A percentile compares a stretch with the other conserved stretches of the same genome.
phyloP scores from a whole-genome alignment of 768 basidiomycete species.

The Pleurotus citrinopileatus region DNA sequence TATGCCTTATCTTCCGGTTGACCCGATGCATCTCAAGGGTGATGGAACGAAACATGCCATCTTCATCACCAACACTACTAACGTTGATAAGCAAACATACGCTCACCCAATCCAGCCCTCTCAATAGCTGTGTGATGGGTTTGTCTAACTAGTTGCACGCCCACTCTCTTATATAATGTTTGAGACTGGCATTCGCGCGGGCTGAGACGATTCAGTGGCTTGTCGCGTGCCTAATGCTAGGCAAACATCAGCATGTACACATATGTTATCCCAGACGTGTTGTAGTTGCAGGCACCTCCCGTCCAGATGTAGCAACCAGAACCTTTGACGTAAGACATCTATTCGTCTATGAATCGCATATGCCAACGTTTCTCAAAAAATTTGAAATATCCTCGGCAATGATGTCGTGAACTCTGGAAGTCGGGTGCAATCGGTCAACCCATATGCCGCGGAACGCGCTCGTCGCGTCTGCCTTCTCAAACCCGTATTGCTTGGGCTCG shows the following conservation, averaged over 20 bases:
- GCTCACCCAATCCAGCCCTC: neutral
- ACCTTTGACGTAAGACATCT: too few relatives aligned
- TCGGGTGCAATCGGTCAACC: constrained; percentile 53
- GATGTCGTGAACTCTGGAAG: constrained; percentile 45
- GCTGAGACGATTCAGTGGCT: too few relatives aligned
- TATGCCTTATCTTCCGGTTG: neutral
- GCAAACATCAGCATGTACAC: too few relatives aligned
- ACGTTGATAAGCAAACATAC: neutral
- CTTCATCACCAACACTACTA: neutral
- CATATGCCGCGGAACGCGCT: constrained; percentile 39
- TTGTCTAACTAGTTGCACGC: too few relatives aligned
- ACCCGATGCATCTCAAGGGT: neutral
- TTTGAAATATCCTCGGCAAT: constrained; percentile 41
- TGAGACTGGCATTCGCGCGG: too few relatives aligned
- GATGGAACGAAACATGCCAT: neutral
- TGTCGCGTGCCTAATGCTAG: too few relatives aligned
- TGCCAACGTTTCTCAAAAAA: constrained; percentile 26
- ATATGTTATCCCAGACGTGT: too few relatives aligned
- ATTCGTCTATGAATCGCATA: neutral
- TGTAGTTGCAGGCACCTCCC: too few relatives aligned
- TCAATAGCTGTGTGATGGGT: too few relatives aligned
- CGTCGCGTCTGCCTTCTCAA: constrained; percentile 27
- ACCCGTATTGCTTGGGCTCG: constrained; percentile 38
- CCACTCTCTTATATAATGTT: too few relatives aligned
- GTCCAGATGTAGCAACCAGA: too few relatives aligned